A percentile compares a stretch with the other conserved stretches of the same genome.
Conservation (phyloP, 176 grass and related monocot species). For the Bolboschoenus planiculmis region DNA sequence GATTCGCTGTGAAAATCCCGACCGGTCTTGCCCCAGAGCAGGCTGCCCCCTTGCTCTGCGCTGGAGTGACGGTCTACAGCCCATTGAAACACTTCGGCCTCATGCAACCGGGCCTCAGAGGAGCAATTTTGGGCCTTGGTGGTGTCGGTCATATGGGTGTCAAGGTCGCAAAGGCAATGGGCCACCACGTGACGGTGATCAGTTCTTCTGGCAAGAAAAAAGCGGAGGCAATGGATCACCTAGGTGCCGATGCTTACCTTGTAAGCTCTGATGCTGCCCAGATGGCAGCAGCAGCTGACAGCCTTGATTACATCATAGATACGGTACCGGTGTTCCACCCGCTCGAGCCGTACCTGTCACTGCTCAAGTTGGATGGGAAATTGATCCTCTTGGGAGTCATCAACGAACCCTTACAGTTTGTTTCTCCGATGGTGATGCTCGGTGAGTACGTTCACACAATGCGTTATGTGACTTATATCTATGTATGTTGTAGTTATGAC, state of each 20-base stretch:
- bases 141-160: constrained; percentile 99
- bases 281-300: constrained; percentile 48
- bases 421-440: constrained; percentile 75
- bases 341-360: constrained; percentile 66
- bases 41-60: constrained; percentile 82
- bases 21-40: constrained; percentile 62
- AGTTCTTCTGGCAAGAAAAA: constrained; percentile 85
- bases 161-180: constrained; percentile 83
- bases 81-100: constrained; percentile 86
- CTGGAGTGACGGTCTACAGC: constrained; percentile 91
- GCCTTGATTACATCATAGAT: constrained; percentile 94
- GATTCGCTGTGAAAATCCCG: constrained; percentile 83
- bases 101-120: constrained; percentile 42
- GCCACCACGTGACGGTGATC: constrained; percentile 90
- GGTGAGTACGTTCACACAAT: constrained; percentile 17
- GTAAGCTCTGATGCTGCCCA: constrained; percentile 56
- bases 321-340: constrained; percentile 80
- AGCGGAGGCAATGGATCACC: constrained; percentile 67
- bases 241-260: constrained; percentile 83
- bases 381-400: constrained; percentile 73
- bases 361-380: constrained; percentile 82
- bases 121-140: constrained; percentile 67
- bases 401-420: constrained; percentile 74
- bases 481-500: neutral
- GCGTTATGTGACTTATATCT: neutral